Conservation (phyloP, 2,329 filamentous ascomycete genomes). For the Rhynchosporium agropyri region DNA sequence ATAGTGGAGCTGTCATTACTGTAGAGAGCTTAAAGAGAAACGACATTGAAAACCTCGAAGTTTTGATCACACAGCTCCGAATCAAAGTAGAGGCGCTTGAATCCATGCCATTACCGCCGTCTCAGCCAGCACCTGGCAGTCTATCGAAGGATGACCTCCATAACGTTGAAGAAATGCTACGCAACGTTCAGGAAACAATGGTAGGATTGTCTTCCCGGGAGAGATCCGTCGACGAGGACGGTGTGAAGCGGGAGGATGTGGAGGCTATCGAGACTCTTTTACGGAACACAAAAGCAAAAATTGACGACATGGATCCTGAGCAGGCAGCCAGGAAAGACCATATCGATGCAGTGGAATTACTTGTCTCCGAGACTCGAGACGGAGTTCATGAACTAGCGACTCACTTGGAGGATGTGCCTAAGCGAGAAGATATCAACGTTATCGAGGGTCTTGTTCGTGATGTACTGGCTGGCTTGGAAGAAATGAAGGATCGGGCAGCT, state of each 20-base stretch:
- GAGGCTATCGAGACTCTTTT: conserved; percentile 89
- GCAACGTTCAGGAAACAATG: conserved; percentile 61
- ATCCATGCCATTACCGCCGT: conserved; percentile 50
- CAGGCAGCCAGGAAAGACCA: conserved; percentile 69
- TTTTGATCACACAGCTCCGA: conserved; percentile 78
- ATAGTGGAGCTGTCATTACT: conserved; percentile 54
- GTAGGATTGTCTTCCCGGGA: conserved; percentile 52
- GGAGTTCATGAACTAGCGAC: conserved; percentile 66
- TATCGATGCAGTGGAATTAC: conserved; percentile 53
- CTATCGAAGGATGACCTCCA: conserved; percentile 57
- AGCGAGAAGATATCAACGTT: conserved; percentile 76
- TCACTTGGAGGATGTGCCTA: conserved; percentile 70
- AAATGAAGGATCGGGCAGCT: conserved; percentile 57
- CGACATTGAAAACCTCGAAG: conserved; percentile 84
- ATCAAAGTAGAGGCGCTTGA: conserved; percentile 83
- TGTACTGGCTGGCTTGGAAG: conserved; percentile 74
- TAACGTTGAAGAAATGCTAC: conserved; percentile 57
- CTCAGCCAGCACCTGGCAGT: conserved; percentile 46
- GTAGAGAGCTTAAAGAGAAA: conserved; percentile 62
- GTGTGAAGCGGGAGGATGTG: conserved; percentile 78
- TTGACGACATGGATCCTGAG: conserved; percentile 81
- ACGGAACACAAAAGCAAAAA: conserved; percentile 81
- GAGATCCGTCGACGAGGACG: conserved; percentile 45
- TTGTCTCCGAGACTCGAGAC: conserved; percentile 77
- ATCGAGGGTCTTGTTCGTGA: conserved; percentile 81